These are phyloP conservation scores for Scleromitrula shiraiana DNA, from an alignment of 2,329 filamentous ascomycete species.

Conservation along the genomic window DNA sequence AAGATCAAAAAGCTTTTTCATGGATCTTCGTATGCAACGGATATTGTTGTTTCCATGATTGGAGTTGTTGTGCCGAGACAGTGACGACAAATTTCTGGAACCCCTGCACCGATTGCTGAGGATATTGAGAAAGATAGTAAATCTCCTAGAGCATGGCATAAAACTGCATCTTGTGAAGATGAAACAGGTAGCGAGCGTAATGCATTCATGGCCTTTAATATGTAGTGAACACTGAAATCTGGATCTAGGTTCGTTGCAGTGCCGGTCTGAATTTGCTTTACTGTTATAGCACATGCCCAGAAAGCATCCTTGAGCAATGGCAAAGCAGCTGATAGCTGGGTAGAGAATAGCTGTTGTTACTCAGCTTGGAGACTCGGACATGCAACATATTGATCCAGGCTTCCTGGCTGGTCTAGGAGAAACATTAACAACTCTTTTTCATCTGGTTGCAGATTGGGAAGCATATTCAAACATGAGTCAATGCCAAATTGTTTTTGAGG, in stretches of 20 bases:
- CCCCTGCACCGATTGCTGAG: conserved; percentile 24
- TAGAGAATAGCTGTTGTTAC: background rate
- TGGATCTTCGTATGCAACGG: conserved; percentile 14
- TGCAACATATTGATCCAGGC: background rate
- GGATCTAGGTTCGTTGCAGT: conserved; percentile 6
- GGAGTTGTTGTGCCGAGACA: conserved; percentile 20
- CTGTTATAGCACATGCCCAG: conserved; percentile 22
- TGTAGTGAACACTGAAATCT: conserved; percentile 13
- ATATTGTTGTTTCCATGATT: conserved; percentile 11
- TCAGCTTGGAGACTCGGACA: background rate
- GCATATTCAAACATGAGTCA: background rate
- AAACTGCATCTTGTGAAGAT: conserved; percentile 15
- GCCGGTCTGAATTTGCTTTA: conserved; percentile 19
- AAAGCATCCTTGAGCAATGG: conserved; percentile 23
- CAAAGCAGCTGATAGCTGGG: background rate
- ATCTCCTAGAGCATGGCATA: conserved; percentile 22
- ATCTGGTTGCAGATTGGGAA: background rate
- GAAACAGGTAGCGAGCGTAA: conserved; percentile 21
- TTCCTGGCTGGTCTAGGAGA: background rate
- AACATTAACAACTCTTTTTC: background rate
- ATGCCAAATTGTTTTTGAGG: background rate
- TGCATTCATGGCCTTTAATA: conserved; percentile 18
- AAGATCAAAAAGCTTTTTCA: conserved; percentile 22
- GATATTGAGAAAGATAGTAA: conserved; percentile 22
- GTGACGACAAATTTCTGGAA: conserved; percentile 23